These are phyloP conservation scores for Schoenoplectus tabernaemontani DNA, from an alignment of 202 grass and related monocot species.

Conservation along the genomic window DNA sequence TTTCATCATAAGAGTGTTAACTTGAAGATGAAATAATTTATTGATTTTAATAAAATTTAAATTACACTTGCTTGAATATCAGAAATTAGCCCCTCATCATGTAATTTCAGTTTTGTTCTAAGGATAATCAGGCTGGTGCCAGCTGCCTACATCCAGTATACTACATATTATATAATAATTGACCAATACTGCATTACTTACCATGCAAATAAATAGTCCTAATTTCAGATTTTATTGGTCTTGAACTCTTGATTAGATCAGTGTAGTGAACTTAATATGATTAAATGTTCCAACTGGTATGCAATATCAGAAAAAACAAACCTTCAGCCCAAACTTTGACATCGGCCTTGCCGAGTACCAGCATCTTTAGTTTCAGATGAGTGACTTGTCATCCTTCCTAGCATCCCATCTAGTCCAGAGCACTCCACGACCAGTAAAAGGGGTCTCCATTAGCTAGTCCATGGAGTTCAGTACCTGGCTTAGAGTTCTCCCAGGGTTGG, in stretches of 20 bases:
- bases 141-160: neutral
- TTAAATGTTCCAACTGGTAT: neutral
- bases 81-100: neutral
- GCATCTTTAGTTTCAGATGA: constrained; percentile 23
- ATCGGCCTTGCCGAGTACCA: constrained; percentile 21
- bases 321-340: constrained; percentile 16
- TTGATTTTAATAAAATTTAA: neutral
- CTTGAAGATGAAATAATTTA: neutral
- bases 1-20: constrained; percentile 24
- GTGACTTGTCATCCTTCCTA: constrained; percentile 23
- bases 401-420: constrained; percentile 11
- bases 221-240: neutral
- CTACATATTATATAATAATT: neutral
- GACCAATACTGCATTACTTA: neutral
- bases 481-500: constrained; percentile 11
- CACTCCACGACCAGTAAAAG: neutral
- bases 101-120: neutral
- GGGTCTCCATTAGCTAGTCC: constrained; percentile 19
- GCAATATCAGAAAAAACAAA: neutral
- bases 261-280: neutral
- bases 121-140: neutral
- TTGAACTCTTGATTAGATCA: neutral
- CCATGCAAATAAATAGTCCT: neutral
- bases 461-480: constrained; percentile 24
- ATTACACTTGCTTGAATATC: neutral